Base-by-base conservation (phyloP, 1,139 yeast species). In the Casaregolazyma suthepensis region DNA sequence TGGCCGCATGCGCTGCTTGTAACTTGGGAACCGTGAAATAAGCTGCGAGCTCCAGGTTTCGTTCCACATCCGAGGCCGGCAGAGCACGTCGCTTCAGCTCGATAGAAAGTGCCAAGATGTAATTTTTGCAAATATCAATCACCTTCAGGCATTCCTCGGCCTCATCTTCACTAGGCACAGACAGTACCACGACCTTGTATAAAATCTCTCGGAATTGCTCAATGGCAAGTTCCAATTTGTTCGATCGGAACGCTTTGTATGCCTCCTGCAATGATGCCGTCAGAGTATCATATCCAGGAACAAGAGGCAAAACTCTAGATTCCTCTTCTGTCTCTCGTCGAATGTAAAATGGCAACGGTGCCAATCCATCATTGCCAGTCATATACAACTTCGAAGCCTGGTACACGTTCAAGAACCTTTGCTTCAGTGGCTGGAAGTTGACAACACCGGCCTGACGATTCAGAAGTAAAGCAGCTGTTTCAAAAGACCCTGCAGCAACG, bases 401-500 rank as follows among this genome's bases (percentile, higher is more conserved):
- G 70, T 87, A 93, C 26, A 90, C 86, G 63, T 89, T 93, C 68
- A 87, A 63, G 74, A 93, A 94, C 58, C 96, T 79, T 43, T 76
- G 67, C 71, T 93, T 83, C 61, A 94, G 78, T 20, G 99, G 99
- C 64, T 83, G 96, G 68, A 94, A 91, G 62, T 87, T 78, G 43
- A 81, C 83, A 52, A 88, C 80, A 61, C 98, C 99, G 52, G 86
- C 77, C 71, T 94, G 99, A 65, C 94, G 86, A 72, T 86, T 82
- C 65, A 94, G 79, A 66, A 94, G 79, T 62, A 89, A 93, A 42
- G 97, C 94, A 46, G 99, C 99, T 58, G 93, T 88, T 60, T 91
- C 98, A 68, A 91, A 90, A 5, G 95, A 88, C 62, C 99, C 99
- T 1, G 97, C 91, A 1, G 99, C 97, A 65, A 87, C 90, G 63